These are phyloP conservation scores for Alloteropsis semialata DNA, from an alignment of 176 grass and related monocot genomes.

Conservation along the genomic window DNA sequence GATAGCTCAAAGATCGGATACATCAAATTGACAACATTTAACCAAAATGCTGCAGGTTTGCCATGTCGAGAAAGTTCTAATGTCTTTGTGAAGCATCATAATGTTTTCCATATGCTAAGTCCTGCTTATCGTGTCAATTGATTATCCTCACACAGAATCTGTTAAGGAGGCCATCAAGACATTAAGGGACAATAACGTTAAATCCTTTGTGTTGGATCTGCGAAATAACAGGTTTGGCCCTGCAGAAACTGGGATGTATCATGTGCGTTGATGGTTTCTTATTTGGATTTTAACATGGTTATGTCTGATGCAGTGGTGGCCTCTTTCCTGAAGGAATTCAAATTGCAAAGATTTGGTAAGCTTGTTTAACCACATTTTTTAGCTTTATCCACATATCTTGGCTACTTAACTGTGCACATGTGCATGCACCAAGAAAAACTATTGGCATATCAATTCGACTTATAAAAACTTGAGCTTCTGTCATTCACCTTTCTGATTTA, in stretches of 20 bases:
- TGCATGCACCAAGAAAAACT: neutral
- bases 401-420: neutral
- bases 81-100: neutral
- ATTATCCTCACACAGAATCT: slow-evolving; percentile 43
- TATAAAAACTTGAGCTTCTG: slow-evolving; percentile 5
- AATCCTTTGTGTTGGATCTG: slow-evolving; percentile 94
- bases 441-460: neutral
- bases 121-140: neutral
- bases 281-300: slow-evolving; percentile 25
- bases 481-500: neutral
- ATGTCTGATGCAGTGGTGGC: slow-evolving; percentile 68
- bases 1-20: slow-evolving; percentile 83
- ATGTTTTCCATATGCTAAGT: neutral
- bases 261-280: neutral
- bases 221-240: slow-evolving; percentile 72
- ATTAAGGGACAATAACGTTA: slow-evolving; percentile 82
- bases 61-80: neutral
- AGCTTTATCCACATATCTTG: neutral
- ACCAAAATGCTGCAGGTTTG: slow-evolving; percentile 94
- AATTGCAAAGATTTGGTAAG: slow-evolving; percentile 94
- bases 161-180: slow-evolving; percentile 90
- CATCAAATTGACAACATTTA: slow-evolving; percentile 99
- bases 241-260: neutral
- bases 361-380: slow-evolving; percentile 4
- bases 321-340: slow-evolving; percentile 99